Conservation (phyloP, 805 yeast species). For the Jamesozyma hellenica region DNA sequence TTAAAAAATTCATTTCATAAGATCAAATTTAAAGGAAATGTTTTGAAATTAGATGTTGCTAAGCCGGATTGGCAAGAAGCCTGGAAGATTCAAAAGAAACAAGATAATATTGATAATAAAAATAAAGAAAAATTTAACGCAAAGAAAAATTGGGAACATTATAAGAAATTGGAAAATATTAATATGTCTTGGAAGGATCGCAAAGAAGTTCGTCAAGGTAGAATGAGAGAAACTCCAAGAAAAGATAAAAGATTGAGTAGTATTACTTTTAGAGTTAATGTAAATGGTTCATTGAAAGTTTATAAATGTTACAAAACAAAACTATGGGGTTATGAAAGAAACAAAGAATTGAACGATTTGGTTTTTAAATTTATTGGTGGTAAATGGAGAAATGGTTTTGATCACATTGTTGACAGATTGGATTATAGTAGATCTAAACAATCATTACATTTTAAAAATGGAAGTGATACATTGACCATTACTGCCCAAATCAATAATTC, state of each 20-base stretch:
- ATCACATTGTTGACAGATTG: conserved; percentile 63
- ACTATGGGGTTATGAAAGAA: conserved; percentile 84
- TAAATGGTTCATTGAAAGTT: conserved; percentile 46
- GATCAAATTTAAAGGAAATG: conserved; percentile 64
- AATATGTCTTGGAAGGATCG: conserved; percentile 35
- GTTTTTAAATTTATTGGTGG: conserved; percentile 54
- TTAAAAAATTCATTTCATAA: conserved; percentile 56
- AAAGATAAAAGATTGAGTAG: conserved; percentile 29
- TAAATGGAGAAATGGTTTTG: conserved; percentile 71
- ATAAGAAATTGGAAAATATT: conserved; percentile 31
- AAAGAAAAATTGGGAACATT: conserved; percentile 32
- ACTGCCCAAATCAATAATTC: neutral
- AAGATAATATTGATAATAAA: conserved; percentile 30
- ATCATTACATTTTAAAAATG: conserved; percentile 2
- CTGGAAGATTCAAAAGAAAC: conserved; percentile 38
- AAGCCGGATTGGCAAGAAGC: conserved; percentile 40
- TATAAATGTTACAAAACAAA: conserved; percentile 61
- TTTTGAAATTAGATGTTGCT: conserved; percentile 52
- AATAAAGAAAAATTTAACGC: conserved; percentile 26
- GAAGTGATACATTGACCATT: conserved; percentile 1
- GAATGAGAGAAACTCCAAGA: conserved; percentile 50
- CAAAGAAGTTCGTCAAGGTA: conserved; percentile 42
- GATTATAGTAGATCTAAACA: conserved; percentile 23
- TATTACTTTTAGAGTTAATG: conserved; percentile 55
- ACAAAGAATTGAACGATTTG: conserved; percentile 49